Evolutionary conservation across 202 grass and related monocot genomes (phyloP), one percentile per base, ranked within the genome.

Genomic region (Bolboschoenoplectus hybrid): DNA sequence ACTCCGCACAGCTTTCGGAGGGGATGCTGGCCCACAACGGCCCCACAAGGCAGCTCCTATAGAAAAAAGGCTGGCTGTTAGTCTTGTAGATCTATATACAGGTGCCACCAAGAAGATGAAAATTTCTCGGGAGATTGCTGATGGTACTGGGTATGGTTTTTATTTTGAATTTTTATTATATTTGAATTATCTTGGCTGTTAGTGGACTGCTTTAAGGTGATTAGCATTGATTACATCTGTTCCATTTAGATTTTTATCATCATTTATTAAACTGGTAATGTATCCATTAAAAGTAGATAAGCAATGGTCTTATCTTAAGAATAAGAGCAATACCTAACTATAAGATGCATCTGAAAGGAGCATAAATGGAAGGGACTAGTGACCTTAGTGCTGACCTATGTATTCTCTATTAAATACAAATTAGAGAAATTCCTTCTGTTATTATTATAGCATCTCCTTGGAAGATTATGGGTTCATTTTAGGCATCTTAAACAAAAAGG

Each of bases 71-170:
- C 82, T 98, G 73, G 86, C 90, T 60, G 90, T 94, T 71, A 92
- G 85, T 69, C 93, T 98, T 49, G 80, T 86, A 20, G 92, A 98
- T 86, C 84, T 98, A 52, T 94, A 96, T 69, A 98, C 94, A 74
- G 96, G 96, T 70, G 86, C 89, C 35, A 89, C 91, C 26, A 96
- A 98, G 87, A 96, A 96, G 85, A 98, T 96, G 96, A 98, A 96
- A 83, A 98, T 98, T 72, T 98, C 90, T 74, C 91, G 97, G 74
- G 85, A 96, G 71, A 89, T 92, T 81, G 39, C 86, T 50, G 97
- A 98, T 60, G 19, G 71, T 84, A 89, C 10, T 3, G 81, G 97
- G 97, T 98, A 88, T 90, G 90, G 62, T 49, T 79, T 67, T 81
- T 81, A 52, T 46, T 82, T 63, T 40, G 0, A 61, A 17, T 39